Percentiles rank a stretch among this genome's conserved stretches.
phyloP scores from a whole-genome alignment of 2,329 filamentous ascomycete species.

The Sporothrix phasma region DNA sequence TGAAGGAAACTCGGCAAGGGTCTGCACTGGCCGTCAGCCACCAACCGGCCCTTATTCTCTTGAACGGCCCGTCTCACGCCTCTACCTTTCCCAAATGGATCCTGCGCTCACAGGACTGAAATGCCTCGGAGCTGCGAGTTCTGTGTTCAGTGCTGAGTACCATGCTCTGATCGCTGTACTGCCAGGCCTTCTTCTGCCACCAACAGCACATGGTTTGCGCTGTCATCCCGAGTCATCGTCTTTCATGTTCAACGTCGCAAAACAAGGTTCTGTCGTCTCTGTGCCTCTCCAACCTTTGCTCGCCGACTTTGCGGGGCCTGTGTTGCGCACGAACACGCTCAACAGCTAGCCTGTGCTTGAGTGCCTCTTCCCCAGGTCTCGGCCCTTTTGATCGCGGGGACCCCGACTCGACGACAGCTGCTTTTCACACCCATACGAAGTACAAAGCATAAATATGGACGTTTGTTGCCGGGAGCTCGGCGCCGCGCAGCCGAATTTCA shows the following conservation, averaged over 20 bases:
- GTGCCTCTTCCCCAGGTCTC: not conserved
- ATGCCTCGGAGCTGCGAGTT: not conserved
- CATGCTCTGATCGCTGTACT: not conserved
- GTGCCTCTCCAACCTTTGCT: not conserved
- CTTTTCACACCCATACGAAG: too few species aligned
- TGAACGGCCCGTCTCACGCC: constrained; percentile 8
- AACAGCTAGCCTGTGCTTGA: not conserved
- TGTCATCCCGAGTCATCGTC: not conserved
- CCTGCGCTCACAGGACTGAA: too few species aligned
- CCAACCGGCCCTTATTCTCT: not conserved
- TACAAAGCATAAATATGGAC: too few species aligned
- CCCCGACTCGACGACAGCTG: not conserved
- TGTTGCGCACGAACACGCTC: not conserved
- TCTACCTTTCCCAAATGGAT: not conserved
- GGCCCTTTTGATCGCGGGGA: not conserved
- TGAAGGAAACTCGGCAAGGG: not conserved
- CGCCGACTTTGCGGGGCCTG: not conserved
- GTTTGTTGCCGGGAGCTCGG: not conserved
- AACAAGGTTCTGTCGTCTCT: not conserved
- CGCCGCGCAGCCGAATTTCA: not conserved
- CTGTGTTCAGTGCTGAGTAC: not conserved
- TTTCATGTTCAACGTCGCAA: not conserved
- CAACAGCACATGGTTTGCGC: not conserved
- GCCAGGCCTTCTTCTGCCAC: not conserved
- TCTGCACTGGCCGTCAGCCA: not conserved